Evolutionary conservation across 2,329 filamentous ascomycete species (phyloP).

Genomic region (Beauveria australis): DNA sequence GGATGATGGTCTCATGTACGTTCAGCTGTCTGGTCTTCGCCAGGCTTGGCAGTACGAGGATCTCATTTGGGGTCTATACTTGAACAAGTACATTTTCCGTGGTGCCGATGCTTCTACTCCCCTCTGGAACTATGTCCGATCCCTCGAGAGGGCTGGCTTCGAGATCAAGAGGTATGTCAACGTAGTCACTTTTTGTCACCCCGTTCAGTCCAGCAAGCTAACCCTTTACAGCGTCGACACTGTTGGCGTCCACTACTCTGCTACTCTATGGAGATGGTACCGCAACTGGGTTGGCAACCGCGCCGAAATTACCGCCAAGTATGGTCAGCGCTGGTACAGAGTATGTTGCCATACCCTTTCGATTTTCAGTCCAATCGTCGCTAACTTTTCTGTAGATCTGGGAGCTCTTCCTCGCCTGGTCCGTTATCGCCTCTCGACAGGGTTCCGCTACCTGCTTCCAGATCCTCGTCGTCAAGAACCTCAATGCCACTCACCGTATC

Average conservation of each 20-base stretch:
- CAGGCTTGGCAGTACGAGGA: constrained; percentile 98
- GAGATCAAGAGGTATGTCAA: constrained; percentile 65
- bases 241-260: constrained; percentile 92
- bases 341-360: constrained; percentile 41
- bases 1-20: constrained; percentile 91
- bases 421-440: constrained; percentile 76
- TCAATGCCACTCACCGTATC: constrained; percentile 77
- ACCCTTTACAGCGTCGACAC: constrained; percentile 58
- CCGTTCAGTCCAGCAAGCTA: neutral
- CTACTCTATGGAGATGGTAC: constrained; percentile 97
- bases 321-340: constrained; percentile 91
- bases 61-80: constrained; percentile 95
- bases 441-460: constrained; percentile 81
- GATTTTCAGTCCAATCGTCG: neutral
- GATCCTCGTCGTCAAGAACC: constrained; percentile 80
- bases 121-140: constrained; percentile 77
- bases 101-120: constrained; percentile 94
- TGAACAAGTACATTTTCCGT: constrained; percentile 99
- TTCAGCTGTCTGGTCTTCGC: constrained; percentile 89
- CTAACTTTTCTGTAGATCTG: constrained; percentile 55
- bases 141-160: constrained; percentile 61
- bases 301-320: constrained; percentile 90
- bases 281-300: constrained; percentile 94
- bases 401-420: constrained; percentile 85
- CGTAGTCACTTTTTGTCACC: neutral